A percentile compares a stretch with the other conserved stretches of the same genome.
Conservation (phyloP, 768 basidiomycete genomes). For the Podaxis pistillaris region DNA sequence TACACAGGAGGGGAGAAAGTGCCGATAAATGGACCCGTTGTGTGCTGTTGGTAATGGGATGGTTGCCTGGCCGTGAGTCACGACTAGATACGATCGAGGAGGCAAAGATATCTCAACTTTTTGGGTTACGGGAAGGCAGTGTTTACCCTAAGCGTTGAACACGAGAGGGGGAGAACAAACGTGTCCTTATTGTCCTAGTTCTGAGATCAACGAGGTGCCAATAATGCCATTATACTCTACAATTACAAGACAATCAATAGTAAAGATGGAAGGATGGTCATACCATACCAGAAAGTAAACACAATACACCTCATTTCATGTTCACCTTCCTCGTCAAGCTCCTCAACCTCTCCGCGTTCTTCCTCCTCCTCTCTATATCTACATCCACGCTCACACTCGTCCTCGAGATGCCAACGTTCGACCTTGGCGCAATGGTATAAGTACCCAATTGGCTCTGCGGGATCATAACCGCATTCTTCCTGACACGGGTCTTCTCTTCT, state of each 20-base stretch:
- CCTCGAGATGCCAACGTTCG: constrained; percentile 50
- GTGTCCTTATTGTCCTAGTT: not conserved
- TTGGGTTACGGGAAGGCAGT: not conserved
- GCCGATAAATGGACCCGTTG: not conserved
- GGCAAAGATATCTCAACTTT: not conserved
- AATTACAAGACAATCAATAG: constrained; percentile 6
- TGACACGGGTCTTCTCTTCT: constrained; percentile 64
- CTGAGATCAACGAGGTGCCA: not conserved
- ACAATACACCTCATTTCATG: constrained; percentile 20
- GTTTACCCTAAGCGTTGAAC: no score
- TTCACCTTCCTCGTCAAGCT: constrained; percentile 54
- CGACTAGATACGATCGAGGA: not conserved
- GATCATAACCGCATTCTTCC: constrained; percentile 82
- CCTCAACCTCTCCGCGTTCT: constrained; percentile 72
- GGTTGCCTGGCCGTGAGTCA: not conserved
- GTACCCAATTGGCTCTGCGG: constrained; percentile 73
- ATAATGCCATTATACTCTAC: not conserved
- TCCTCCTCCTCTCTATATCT: constrained; percentile 71
- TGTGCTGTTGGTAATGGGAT: not conserved
- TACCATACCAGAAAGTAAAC: not conserved
- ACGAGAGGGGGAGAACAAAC: no score
- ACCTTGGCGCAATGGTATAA: constrained; percentile 77
- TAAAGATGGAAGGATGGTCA: not conserved
- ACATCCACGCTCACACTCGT: constrained; percentile 62
- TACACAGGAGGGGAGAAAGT: not conserved